phyloP scores from a whole-genome alignment of 2,329 filamentous ascomycete species.

The Bisporella sp. region DNA sequence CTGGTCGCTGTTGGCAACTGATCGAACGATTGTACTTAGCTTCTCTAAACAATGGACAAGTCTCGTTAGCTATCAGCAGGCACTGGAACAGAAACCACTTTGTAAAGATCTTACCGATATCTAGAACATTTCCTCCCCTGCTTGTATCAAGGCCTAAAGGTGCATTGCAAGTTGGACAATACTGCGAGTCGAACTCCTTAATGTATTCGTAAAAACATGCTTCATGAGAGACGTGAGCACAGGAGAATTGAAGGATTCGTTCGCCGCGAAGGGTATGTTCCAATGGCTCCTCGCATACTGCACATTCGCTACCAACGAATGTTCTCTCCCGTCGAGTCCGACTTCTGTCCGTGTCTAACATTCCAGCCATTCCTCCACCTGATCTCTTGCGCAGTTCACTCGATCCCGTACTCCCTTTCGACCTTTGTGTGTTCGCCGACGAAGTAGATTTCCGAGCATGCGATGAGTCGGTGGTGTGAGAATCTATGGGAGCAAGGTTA shows the following conservation, averaged over 20 bases:
- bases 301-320: conserved; percentile 90
- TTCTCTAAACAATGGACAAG: conserved; percentile 57
- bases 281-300: conserved; percentile 92
- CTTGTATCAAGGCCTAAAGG: conserved; percentile 87
- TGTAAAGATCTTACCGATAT: conserved; percentile 59
- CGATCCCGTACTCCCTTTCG: conserved; percentile 9
- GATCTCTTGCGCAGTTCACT: conserved; percentile 20
- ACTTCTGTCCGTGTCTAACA: conserved; percentile 69
- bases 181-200: conserved; percentile 86
- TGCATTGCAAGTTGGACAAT: conserved; percentile 89
- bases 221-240: conserved; percentile 94
- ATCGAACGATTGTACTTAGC: conserved; percentile 86
- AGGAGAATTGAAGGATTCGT: conserved; percentile 90
- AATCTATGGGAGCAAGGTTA: neutral
- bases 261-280: conserved; percentile 94
- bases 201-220: conserved; percentile 99
- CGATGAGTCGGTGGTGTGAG: neutral
- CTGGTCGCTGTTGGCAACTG: conserved; percentile 61
- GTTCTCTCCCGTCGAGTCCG: conserved; percentile 83
- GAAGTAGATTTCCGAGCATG: neutral
- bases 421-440: neutral
- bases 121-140: conserved; percentile 83
- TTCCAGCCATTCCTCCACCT: conserved; percentile 46
- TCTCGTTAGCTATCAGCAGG: conserved; percentile 15
- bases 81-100: conserved; percentile 26